Evolutionary conservation across 805 yeast genomes (phyloP), one percentile per base, ranked within the genome.

Genomic region (Sporopachydermia quercuum): DNA sequence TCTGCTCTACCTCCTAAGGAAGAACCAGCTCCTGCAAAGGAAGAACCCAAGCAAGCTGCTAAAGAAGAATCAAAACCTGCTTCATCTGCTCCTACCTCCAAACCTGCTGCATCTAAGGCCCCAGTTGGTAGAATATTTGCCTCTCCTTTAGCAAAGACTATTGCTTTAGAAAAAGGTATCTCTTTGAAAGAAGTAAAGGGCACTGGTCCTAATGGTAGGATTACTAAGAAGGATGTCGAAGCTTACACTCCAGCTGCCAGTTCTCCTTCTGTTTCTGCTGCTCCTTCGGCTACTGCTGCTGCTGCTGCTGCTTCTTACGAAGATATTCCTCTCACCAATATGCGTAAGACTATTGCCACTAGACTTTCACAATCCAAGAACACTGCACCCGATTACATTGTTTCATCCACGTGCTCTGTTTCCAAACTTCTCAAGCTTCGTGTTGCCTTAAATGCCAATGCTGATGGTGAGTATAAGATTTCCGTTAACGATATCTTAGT

Each of bases 121-220:
- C 57, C 65, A 27, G 64, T 70, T 40, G 80, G 69, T 50, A 75
- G 96, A 63, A 79, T 91, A 58, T 60, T 84, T 49, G 97, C 97
- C 36, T 87, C 97, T 45, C 98, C 98, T 43, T 67, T 81, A 48
- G 98, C 98, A 45, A 89, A 89, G 71, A 76, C 76, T 49, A 67
- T 91, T 47, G 98, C 98, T 44, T 69, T 87, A 49, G 96, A 89
- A 61, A 74, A 78, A 61, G 98, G 97, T 53, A 68, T 89, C 54
- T 71, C 93, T 36, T 73, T 89, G 55, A 84, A 81, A 66, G 74
- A 74, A 52, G 68, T 91, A 55, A 75, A 75, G 61, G 97, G 97
- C 55, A 63, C 95, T 36, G 98, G 98, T 51, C 97, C 97, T 57
- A 70, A 71, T 54, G 97, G 97, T 50, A 83, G 98, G 69, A 84